phyloP scores from a whole-genome alignment of 495 filamentous ascomycete genomes.

The Elasticomyces elasticus region DNA sequence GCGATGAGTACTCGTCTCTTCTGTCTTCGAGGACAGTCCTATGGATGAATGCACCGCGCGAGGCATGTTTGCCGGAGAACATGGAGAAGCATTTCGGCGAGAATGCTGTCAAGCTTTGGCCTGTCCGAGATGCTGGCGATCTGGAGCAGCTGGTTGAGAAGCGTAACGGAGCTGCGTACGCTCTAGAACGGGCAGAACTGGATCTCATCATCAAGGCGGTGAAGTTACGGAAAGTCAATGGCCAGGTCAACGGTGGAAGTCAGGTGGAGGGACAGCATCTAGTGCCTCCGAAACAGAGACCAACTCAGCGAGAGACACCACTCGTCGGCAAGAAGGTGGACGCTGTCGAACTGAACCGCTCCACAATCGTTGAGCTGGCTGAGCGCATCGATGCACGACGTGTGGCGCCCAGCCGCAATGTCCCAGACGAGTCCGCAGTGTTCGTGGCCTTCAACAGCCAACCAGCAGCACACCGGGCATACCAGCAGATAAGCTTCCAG shows the following conservation, averaged over 20 bases:
- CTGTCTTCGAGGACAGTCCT: conserved; percentile 61
- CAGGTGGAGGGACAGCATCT: conserved; percentile 7
- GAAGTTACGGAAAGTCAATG: conserved; percentile 5
- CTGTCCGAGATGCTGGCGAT: conserved; percentile 30
- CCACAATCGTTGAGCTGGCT: conserved; percentile 18
- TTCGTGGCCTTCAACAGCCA: conserved; percentile 31
- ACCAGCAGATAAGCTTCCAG: conserved; percentile 21
- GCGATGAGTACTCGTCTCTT: conserved; percentile 52
- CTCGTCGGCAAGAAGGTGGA: conserved; percentile 28
- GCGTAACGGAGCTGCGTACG: conserved; percentile 20
- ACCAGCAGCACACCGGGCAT: conserved; percentile 29
- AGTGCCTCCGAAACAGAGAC: conserved; percentile 15
- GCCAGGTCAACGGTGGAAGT: conserved; percentile 8
- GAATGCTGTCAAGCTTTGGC: conserved; percentile 53
- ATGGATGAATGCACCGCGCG: conserved; percentile 56
- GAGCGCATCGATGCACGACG: conserved; percentile 17
- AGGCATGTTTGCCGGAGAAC: conserved; percentile 25
- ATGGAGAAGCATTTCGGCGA: conserved; percentile 30
- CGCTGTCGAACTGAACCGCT: conserved; percentile 24
- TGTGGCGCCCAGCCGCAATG: conserved; percentile 10
- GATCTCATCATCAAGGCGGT: conserved; percentile 21
- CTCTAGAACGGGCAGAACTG: conserved; percentile 30
- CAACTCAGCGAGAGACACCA: conserved; percentile 22
- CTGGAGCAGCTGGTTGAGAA: conserved; percentile 24
- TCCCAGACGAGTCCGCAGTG: conserved; percentile 20